Evolutionary conservation across 2,329 filamentous ascomycete species (phyloP).

Genomic region (Aureobasidium sp.): DNA sequence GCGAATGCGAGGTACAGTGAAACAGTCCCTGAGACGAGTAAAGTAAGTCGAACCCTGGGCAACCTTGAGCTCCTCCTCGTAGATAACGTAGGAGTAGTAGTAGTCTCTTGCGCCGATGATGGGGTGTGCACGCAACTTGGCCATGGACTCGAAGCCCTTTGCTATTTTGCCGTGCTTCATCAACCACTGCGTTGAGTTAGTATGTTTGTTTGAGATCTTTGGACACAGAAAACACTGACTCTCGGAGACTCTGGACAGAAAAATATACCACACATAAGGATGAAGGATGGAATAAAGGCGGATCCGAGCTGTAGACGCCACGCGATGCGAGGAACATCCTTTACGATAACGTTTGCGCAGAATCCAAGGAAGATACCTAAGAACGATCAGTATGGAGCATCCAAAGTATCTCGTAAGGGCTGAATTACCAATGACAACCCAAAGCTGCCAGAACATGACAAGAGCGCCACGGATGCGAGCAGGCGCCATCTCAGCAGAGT

Average conservation of each 20-base stretch:
- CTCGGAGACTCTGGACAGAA: slow-evolving; percentile 27
- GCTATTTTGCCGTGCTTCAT: slow-evolving; percentile 38
- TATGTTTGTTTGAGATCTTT: too few relatives aligned
- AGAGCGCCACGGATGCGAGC: slow-evolving; percentile 52
- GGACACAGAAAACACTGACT: too few relatives aligned
- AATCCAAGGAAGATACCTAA: slow-evolving; percentile 54
- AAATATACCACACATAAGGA: slow-evolving; percentile 27
- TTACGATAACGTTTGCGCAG: slow-evolving; percentile 56
- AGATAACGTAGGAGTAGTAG: slow-evolving; percentile 20
- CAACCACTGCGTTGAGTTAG: too few relatives aligned
- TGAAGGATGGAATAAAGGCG: slow-evolving; percentile 43
- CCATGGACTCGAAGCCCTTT: slow-evolving; percentile 37
- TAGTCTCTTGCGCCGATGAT: slow-evolving; percentile 26
- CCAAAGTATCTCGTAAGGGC: background rate
- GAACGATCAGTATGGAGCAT: background rate
- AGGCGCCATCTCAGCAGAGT: slow-evolving; percentile 37
- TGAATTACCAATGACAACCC: slow-evolving; percentile 33
- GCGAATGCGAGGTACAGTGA: slow-evolving; percentile 40
- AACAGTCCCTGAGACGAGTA: slow-evolving; percentile 40
- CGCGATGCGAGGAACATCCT: slow-evolving; percentile 48
- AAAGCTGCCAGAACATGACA: slow-evolving; percentile 77
- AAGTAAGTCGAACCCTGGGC: slow-evolving; percentile 28
- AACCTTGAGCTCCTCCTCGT: slow-evolving; percentile 20
- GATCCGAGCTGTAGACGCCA: slow-evolving; percentile 65
- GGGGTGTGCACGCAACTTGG: slow-evolving; percentile 23